Conservation (phyloP, 2,329 filamentous ascomycete genomes). For the Fusarium sororula region DNA sequence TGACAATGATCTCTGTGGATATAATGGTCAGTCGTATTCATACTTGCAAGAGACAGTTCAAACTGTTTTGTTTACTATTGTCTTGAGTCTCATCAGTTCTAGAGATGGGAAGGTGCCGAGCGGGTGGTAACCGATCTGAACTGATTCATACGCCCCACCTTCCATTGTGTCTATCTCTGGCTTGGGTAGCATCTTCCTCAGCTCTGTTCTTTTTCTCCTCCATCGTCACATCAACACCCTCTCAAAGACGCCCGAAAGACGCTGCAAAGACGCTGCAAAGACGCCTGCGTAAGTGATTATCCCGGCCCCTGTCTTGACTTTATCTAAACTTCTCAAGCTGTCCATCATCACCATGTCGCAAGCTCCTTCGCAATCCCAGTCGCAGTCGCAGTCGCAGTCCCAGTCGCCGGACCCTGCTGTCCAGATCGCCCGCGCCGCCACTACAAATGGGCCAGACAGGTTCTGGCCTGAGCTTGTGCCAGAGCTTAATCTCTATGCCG, state of each 20-base stretch:
- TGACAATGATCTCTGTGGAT: too few relatives aligned
- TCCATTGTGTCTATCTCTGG: too few relatives aligned
- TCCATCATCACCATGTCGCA: background rate
- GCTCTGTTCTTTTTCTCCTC: background rate
- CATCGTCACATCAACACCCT: background rate
- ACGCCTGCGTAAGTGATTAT: background rate
- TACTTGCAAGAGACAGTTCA: too few relatives aligned
- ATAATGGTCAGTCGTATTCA: too few relatives aligned
- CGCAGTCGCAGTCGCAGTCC: too few relatives aligned
- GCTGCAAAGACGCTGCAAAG: background rate
- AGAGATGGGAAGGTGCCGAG: too few relatives aligned
- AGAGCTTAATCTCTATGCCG: background rate
- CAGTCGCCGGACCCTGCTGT: background rate
- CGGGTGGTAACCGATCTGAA: too few relatives aligned
- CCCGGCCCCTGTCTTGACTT: fast-evolving
- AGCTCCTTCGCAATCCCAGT: background rate
- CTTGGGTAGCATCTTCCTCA: background rate
- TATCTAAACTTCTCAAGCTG: background rate
- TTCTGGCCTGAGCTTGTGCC: background rate
- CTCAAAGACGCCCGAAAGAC: background rate
- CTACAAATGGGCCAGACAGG: background rate
- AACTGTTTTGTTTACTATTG: too few relatives aligned
- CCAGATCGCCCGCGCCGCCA: fast-evolving
- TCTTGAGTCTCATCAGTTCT: too few relatives aligned
- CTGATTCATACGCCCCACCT: background rate